Evolutionary conservation across 1,139 yeast genomes (phyloP).

Genomic region (Martiniozyma asiatica): DNA sequence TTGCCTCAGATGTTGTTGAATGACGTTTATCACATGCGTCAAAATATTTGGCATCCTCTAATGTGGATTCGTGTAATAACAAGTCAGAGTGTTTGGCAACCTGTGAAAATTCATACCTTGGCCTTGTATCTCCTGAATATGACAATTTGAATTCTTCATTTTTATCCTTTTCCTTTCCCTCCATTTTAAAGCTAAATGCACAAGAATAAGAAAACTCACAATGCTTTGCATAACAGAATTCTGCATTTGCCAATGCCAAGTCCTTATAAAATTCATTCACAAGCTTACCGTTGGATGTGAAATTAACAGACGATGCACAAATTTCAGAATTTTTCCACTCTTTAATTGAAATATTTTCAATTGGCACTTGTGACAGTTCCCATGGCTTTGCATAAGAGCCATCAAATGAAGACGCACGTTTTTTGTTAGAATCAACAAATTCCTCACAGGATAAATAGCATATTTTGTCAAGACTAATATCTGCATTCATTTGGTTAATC

Average conservation of each 20-base stretch:
- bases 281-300: constrained; percentile 15
- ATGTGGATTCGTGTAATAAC: constrained; percentile 84
- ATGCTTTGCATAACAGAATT: constrained; percentile 70
- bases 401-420: background rate
- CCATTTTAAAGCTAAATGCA: constrained; percentile 37
- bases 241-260: constrained; percentile 22
- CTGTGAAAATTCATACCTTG: constrained; percentile 44
- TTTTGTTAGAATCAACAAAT: constrained; percentile 25
- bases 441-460: constrained; percentile 59
- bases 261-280: constrained; percentile 20
- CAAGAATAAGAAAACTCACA: constrained; percentile 78
- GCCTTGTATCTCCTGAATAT: constrained; percentile 93
- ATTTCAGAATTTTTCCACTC: constrained; percentile 6
- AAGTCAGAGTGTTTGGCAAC: constrained; percentile 65
- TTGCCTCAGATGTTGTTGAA: constrained; percentile 85
- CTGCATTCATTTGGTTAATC: constrained; percentile 39
- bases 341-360: constrained; percentile 12
- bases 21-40: constrained; percentile 81
- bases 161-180: constrained; percentile 18
- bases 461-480: constrained; percentile 31
- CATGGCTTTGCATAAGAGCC: background rate
- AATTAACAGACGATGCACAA: constrained; percentile 13
- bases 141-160: constrained; percentile 49
- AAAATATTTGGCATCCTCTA: constrained; percentile 66
- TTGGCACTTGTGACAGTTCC: constrained; percentile 8